Evolutionary conservation across 2,329 filamentous ascomycete species (phyloP).

Genomic region (Pseudohalonectria lignicola): DNA sequence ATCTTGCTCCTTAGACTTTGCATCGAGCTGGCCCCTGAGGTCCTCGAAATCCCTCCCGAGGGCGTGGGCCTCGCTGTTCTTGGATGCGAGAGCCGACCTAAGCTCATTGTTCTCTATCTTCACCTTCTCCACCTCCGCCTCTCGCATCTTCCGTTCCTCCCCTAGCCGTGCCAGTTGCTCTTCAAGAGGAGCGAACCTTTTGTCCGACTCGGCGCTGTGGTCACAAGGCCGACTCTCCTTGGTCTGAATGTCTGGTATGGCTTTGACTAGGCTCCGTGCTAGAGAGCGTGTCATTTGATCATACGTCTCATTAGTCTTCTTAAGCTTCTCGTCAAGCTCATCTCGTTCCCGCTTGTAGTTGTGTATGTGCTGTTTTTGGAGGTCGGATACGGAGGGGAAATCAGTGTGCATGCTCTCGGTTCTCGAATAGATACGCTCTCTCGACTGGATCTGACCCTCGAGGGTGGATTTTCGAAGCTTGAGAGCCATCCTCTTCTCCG

Average conservation of each 20-base stretch:
- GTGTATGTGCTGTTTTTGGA: not conserved
- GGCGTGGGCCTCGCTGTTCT: too few species aligned
- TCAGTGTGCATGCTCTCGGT: constrained; percentile 2
- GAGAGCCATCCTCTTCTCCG: not conserved
- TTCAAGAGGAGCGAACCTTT: too few species aligned
- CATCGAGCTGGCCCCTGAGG: too few species aligned
- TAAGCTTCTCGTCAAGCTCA: not conserved
- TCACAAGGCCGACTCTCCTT: too few species aligned
- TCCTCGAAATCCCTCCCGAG: too few species aligned
- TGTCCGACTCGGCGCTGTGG: too few species aligned
- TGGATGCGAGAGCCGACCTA: not conserved
- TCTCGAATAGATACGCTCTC: constrained; percentile 1
- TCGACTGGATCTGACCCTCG: not conserved
- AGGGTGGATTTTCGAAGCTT: constrained; percentile 1
- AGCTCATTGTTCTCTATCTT: not conserved
- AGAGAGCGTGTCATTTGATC: not conserved
- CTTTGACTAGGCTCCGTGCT: not conserved
- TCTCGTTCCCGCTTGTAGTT: not conserved
- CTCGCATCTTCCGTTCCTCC: not conserved
- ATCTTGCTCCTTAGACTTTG: too few species aligned
- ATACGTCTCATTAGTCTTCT: not conserved
- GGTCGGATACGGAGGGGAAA: constrained; percentile 5
- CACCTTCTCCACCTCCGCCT: not conserved
- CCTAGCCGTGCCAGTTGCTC: not conserved
- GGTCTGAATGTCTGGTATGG: constrained; percentile 1